Base-by-base conservation (phyloP, 768 basidiomycete species). In the Leccinum rimulosum region DNA sequence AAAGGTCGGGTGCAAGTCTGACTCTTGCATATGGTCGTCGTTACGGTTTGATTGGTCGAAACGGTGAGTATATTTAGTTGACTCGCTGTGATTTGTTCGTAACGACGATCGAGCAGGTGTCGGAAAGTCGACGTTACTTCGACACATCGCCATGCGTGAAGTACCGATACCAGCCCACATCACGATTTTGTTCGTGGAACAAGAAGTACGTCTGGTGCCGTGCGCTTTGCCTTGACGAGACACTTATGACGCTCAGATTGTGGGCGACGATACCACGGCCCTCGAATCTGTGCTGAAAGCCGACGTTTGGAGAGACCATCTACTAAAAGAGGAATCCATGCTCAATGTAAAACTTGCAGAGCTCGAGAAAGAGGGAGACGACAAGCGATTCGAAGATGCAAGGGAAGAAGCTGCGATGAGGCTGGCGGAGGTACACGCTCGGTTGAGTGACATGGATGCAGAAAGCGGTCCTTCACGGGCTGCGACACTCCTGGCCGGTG, bases 281-380 rank as follows among this genome's bases (percentile, higher is more conserved):
- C 80, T 99, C 47, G 91, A 95, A 22, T 95, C 95, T 1, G 97
- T 99, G 22, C 81, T 99, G n/a, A 94, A 95, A 73, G 97, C 97
- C n/a, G 97, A 99, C 70, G 97, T 99, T 33, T 98, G 97, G 94
- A 82, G 96, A 70, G 95, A 96, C 68, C 90, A 93, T 63, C 79
- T 98, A 17, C 75, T 97, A 52, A 89, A 86, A 56, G 94, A 99
- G 68, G 95, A 98, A 73, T 75, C 75, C 0, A 74, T 80, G 22
- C 78, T 98, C 49, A 95, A 95, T 66, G 82, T 81, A 0, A 82
- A 84, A 61, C 81, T 98, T 2, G 74, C 83, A 0, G 84, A 81
- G 59, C 79, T 96, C 12, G 94, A 97, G 59, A 73, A 73, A 25
- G 85, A 89, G 66, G 82, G 84, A 6, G 90, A 91, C 61, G 91